phyloP scores from a whole-genome alignment of 495 filamentous ascomycete species.

The Xylaria cubensis region DNA sequence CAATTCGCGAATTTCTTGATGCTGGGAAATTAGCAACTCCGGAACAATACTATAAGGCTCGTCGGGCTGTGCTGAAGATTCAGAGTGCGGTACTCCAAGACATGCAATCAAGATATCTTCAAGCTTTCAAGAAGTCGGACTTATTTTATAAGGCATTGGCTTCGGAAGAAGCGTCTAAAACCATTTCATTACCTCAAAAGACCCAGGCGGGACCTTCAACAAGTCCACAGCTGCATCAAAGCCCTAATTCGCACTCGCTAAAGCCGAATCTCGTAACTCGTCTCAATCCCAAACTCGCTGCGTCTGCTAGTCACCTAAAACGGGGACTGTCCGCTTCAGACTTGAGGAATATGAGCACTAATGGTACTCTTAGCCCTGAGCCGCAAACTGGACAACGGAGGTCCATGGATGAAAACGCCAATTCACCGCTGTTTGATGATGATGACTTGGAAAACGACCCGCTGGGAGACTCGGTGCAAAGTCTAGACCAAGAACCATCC shows the following conservation, averaged over 20 bases:
- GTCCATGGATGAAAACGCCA: conserved; percentile 55
- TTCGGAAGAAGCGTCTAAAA: conserved; percentile 77
- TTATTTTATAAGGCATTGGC: conserved; percentile 95
- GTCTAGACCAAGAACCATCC: conserved; percentile 54
- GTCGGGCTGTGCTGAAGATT: conserved; percentile 78
- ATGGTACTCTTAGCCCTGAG: conserved; percentile 44
- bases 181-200: conserved; percentile 34
- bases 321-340: conserved; percentile 56
- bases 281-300: conserved; percentile 46
- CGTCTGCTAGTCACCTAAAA: conserved; percentile 36
- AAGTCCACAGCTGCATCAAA: conserved; percentile 40
- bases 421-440: conserved; percentile 60
- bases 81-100: conserved; percentile 84
- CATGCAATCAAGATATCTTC: conserved; percentile 79
- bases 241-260: conserved; percentile 42
- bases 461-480: conserved; percentile 60
- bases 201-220: conserved; percentile 35
- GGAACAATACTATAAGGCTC: conserved; percentile 81
- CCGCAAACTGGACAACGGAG: conserved; percentile 44
- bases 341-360: conserved; percentile 42
- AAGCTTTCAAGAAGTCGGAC: conserved; percentile 88
- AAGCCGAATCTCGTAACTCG: conserved; percentile 51
- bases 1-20: conserved; percentile 78
- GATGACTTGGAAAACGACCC: conserved; percentile 59
- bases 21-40: conserved; percentile 76